phyloP scores from a whole-genome alignment of 1,139 yeast genomes.

The Spathaspora sp. region DNA sequence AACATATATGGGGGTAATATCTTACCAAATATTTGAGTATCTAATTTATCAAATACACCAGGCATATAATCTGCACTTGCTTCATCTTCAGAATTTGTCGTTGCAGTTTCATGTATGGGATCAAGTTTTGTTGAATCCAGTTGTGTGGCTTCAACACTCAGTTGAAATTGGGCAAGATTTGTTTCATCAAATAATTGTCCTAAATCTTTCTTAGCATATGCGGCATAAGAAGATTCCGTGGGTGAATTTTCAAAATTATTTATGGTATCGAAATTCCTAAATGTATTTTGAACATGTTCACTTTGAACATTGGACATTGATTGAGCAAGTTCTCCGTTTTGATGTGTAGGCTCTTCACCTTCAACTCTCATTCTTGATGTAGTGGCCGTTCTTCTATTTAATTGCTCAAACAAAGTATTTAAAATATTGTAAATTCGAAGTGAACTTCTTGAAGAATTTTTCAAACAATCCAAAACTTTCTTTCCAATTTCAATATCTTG shows the following conservation, averaged over 20 bases:
- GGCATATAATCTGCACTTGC: slow-evolving; percentile 50
- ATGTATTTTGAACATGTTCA: slow-evolving; percentile 27
- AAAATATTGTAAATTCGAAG: slow-evolving; percentile 75
- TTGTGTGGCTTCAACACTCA: slow-evolving; percentile 12
- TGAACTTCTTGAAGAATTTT: slow-evolving; percentile 76
- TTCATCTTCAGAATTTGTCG: slow-evolving; percentile 11
- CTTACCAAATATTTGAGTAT: slow-evolving; percentile 79
- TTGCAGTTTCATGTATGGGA: slow-evolving; percentile 6
- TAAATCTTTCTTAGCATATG: slow-evolving; percentile 7
- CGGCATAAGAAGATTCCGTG: neutral
- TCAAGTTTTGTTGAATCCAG: slow-evolving; percentile 4
- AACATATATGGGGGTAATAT: slow-evolving; percentile 83
- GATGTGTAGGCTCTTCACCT: neutral
- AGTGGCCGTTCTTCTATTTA: slow-evolving; percentile 65
- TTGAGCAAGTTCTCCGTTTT: neutral
- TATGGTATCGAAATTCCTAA: slow-evolving; percentile 35
- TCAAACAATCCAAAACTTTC: slow-evolving; percentile 66
- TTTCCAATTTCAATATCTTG: slow-evolving; percentile 82
- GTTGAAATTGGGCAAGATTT: slow-evolving; percentile 13
- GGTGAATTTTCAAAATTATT: slow-evolving; percentile 23
- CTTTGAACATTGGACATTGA: slow-evolving; percentile 14
- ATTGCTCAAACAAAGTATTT: slow-evolving; percentile 77
- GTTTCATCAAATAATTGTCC: slow-evolving; percentile 14
- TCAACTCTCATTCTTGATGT: slow-evolving; percentile 26
- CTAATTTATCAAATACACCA: slow-evolving; percentile 81